A percentile compares a stretch with the other conserved stretches of the same genome.
These are phyloP conservation scores for Aristolochia contorta DNA, from an alignment of 164 flowering plant genomes.

Conservation along the genomic window DNA sequence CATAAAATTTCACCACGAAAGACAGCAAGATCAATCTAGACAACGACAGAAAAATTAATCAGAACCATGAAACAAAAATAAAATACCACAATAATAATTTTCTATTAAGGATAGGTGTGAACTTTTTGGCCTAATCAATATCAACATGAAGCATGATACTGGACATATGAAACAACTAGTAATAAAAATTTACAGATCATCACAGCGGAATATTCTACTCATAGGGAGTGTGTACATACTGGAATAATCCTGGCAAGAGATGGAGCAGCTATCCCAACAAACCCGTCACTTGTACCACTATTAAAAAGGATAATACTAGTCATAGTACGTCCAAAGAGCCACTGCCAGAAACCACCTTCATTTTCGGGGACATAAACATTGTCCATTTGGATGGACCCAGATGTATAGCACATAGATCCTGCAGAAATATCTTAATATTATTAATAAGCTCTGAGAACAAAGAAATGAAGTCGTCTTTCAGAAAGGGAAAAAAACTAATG, in stretches of 20 bases:
- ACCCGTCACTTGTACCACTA: conserved; percentile 75
- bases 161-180: neutral
- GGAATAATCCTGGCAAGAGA: conserved; percentile 89
- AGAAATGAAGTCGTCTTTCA: no score
- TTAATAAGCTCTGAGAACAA: no score
- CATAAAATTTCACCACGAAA: conserved; percentile 88
- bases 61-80: neutral
- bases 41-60: conserved; percentile 7
- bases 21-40: conserved; percentile 84
- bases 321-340: conserved; percentile 81
- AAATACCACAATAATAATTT: neutral
- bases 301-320: conserved; percentile 64
- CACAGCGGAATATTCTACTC: neutral
- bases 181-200: neutral
- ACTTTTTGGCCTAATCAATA: neutral
- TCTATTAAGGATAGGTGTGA: neutral
- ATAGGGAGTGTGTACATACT: conserved; percentile 29
- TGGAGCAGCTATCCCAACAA: conserved; percentile 96
- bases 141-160: neutral
- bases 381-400: conserved; percentile 86
- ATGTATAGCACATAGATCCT: conserved; percentile 98
- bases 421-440: conserved; percentile 3
- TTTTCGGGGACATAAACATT: conserved; percentile 74
- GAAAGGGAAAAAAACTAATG: no score
- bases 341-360: conserved; percentile 90